phyloP scores from a whole-genome alignment of 192 early-diverging fungal species.

The Coemansia sp. region DNA sequence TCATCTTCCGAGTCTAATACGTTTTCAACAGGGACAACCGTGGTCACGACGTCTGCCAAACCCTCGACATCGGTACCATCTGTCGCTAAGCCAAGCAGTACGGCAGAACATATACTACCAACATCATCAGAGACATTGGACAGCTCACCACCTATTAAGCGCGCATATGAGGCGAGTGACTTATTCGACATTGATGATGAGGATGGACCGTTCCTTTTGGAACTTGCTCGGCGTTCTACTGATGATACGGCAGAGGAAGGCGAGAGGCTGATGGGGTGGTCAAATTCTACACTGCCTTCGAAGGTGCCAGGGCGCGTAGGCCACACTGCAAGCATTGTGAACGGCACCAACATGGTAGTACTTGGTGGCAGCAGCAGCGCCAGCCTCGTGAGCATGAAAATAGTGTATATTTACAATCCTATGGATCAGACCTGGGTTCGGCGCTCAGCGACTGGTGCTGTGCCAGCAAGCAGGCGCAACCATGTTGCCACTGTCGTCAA shows the following conservation, averaged over 20 bases:
- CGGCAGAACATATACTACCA: neutral
- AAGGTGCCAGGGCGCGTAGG: constrained; percentile 38
- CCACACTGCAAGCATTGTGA: constrained; percentile 37
- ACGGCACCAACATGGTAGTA: constrained; percentile 43
- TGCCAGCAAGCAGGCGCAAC: constrained; percentile 28
- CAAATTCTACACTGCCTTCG: constrained; percentile 33
- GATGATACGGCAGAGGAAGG: neutral
- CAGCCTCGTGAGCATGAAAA: constrained; percentile 27
- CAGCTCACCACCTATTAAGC: neutral
- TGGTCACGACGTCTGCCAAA: neutral
- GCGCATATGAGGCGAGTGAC: neutral
- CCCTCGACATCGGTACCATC: neutral
- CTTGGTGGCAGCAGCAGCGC: constrained; percentile 39
- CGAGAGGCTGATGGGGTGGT: constrained; percentile 37
- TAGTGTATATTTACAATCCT: constrained; percentile 35
- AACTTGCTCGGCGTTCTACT: neutral
- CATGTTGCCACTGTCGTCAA: constrained; percentile 48
- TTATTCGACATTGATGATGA: neutral
- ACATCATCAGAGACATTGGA: neutral
- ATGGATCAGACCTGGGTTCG: constrained; percentile 29
- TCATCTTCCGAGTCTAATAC: constrained; percentile 8
- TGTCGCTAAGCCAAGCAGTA: neutral
- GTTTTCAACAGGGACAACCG: neutral
- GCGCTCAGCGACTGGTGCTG: constrained; percentile 23
- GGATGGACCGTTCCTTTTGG: neutral